Evolutionary conservation across 805 yeast genomes (phyloP).

Genomic region (Ogataea methanolica): DNA sequence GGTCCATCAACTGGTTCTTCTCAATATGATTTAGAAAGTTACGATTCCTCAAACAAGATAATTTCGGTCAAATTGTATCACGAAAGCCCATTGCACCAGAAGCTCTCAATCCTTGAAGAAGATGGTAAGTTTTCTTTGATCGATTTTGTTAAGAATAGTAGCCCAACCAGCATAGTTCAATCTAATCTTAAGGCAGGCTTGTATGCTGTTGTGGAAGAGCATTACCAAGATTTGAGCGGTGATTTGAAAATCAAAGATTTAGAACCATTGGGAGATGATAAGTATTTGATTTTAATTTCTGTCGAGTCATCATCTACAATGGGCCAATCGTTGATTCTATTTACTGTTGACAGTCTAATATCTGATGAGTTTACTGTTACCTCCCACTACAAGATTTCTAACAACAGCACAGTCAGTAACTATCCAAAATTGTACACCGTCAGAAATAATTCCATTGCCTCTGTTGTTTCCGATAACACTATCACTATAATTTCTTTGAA

Average conservation of each 20-base stretch:
- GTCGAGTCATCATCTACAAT: conserved; percentile 28
- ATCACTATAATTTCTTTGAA: conserved; percentile 58
- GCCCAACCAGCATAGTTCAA: conserved; percentile 25
- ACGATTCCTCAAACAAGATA: conserved; percentile 38
- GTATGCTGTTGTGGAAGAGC: conserved; percentile 26
- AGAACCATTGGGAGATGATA: conserved; percentile 41
- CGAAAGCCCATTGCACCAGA: conserved; percentile 44
- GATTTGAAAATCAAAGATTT: conserved; percentile 59
- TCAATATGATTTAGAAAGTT: conserved; percentile 16
- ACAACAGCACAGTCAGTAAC: neutral
- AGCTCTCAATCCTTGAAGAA: conserved; percentile 41
- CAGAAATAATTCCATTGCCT: conserved; percentile 33
- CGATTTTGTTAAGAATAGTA: conserved; percentile 30
- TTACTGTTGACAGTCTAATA: conserved; percentile 41
- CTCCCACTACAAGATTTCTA: conserved; percentile 3
- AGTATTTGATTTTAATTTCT: conserved; percentile 46
- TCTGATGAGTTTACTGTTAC: neutral
- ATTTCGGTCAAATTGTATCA: conserved; percentile 43
- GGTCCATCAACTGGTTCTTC: conserved; percentile 1
- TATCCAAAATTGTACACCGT: conserved; percentile 23
- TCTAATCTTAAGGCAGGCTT: conserved; percentile 18
- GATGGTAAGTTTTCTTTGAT: conserved; percentile 37
- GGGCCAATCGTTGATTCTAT: conserved; percentile 41
- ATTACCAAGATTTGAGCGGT: conserved; percentile 46
- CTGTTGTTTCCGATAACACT: conserved; percentile 53